A percentile compares a stretch with the other conserved stretches of the same genome.
Conservation (phyloP, 495 filamentous ascomycete genomes). For the Choiromyces venosus region DNA sequence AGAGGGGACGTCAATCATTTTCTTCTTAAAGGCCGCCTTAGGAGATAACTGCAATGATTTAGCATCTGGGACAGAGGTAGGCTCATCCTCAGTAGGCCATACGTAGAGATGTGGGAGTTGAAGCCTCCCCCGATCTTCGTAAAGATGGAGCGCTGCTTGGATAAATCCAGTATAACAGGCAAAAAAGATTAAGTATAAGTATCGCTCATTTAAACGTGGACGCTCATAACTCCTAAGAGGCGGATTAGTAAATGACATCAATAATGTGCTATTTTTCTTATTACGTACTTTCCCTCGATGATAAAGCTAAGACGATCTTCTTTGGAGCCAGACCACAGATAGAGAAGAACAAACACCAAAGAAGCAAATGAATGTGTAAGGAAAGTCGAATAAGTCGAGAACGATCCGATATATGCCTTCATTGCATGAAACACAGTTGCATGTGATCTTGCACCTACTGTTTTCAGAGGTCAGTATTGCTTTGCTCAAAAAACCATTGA, state of each 20-base stretch:
- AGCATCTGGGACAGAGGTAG: conserved; percentile 41
- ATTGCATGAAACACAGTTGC: conserved; percentile 62
- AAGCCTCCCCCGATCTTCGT: conserved; percentile 67
- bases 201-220: conserved; percentile 75
- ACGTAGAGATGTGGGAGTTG: conserved; percentile 46
- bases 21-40: conserved; percentile 40
- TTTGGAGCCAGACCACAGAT: conserved; percentile 67
- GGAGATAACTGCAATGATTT: conserved; percentile 37
- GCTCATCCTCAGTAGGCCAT: conserved; percentile 39
- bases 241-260: conserved; percentile 11
- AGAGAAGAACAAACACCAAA: conserved; percentile 74
- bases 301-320: conserved; percentile 64
- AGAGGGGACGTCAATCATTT: conserved; percentile 41
- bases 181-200: conserved; percentile 70
- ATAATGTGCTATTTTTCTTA: neutral
- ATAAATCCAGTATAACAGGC: conserved; percentile 61
- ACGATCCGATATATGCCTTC: conserved; percentile 49
- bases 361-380: conserved; percentile 71
- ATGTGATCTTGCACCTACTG: conserved; percentile 62
- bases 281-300: conserved; percentile 56
- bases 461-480: conserved; percentile 2
- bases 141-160: conserved; percentile 66
- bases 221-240: conserved; percentile 56
- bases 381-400: conserved; percentile 61
- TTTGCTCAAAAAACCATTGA: neutral